phyloP scores from a whole-genome alignment of 2,329 filamentous ascomycete species.

The Pseudogymnoascus sp. region DNA sequence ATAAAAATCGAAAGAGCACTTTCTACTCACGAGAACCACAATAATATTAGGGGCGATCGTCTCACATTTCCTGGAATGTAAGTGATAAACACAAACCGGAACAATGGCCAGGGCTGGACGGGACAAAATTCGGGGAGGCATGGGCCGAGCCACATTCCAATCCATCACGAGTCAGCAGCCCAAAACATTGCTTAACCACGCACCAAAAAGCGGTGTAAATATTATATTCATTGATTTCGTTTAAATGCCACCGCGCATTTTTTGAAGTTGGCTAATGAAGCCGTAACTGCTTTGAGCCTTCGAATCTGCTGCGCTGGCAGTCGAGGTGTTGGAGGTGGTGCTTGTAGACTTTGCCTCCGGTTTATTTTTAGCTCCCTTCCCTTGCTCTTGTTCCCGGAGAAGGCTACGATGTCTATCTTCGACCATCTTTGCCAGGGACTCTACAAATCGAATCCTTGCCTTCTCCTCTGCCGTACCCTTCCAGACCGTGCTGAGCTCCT shows the following conservation, averaged over 20 bases:
- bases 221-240: neutral
- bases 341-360: neutral
- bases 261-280: constrained; percentile 29
- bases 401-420: constrained; percentile 53
- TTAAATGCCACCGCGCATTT: constrained; percentile 26
- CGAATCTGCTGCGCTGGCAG: constrained; percentile 15
- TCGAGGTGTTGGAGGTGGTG: neutral
- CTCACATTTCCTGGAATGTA: neutral
- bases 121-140: neutral
- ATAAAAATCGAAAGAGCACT: neutral
- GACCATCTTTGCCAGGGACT: constrained; percentile 69
- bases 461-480: constrained; percentile 94
- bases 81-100: neutral
- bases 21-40: neutral
- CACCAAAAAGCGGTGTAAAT: neutral
- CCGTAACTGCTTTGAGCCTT: constrained; percentile 26
- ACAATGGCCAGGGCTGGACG: neutral
- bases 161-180: neutral
- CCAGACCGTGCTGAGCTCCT: constrained; percentile 74
- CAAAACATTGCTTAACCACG: neutral
- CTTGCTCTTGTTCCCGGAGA: constrained; percentile 24
- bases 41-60: neutral
- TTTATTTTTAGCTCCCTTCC: constrained; percentile 20
- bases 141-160: neutral
- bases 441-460: constrained; percentile 71